These are phyloP conservation scores for Graphilbum ipis-grandicollis DNA, from an alignment of 2,329 filamentous ascomycete species.

Conservation along the genomic window DNA sequence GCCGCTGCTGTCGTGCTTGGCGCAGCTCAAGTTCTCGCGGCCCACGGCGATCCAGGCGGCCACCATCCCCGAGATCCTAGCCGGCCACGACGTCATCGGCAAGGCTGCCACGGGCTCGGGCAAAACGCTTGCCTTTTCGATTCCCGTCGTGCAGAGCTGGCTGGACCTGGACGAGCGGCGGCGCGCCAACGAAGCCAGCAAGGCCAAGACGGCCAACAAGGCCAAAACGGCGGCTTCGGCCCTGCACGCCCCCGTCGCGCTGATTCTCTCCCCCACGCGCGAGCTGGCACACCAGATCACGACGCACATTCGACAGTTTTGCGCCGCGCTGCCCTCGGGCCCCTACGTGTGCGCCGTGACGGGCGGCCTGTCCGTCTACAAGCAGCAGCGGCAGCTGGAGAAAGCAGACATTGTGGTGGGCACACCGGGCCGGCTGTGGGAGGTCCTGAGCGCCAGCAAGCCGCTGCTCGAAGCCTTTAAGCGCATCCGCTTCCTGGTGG, in stretches of 20 bases:
- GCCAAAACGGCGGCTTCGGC: background rate
- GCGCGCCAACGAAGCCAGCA: slow-evolving; percentile 19
- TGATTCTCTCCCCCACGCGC: slow-evolving; percentile 81
- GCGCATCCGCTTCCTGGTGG: slow-evolving; percentile 62
- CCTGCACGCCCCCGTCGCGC: slow-evolving; percentile 40
- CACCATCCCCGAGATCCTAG: slow-evolving; percentile 65
- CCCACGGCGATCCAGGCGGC: slow-evolving; percentile 70
- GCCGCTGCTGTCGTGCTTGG: slow-evolving; percentile 53
- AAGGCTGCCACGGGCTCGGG: slow-evolving; percentile 94
- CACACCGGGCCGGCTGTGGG: slow-evolving; percentile 87
- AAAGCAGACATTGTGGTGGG: slow-evolving; percentile 85
- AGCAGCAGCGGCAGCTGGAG: slow-evolving; percentile 72
- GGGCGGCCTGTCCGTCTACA: slow-evolving; percentile 82
- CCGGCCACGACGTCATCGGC: slow-evolving; percentile 80
- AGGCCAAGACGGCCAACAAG: slow-evolving; percentile 13
- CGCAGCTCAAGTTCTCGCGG: slow-evolving; percentile 60
- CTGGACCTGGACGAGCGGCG: slow-evolving; percentile 23
- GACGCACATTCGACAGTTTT: slow-evolving; percentile 64
- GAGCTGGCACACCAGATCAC: slow-evolving; percentile 87
- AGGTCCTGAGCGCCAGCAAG: slow-evolving; percentile 64
- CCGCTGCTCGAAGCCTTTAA: slow-evolving; percentile 55
- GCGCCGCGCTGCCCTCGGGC: slow-evolving; percentile 37
- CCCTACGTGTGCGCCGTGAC: slow-evolving; percentile 77
- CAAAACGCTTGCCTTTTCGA: slow-evolving; percentile 87
- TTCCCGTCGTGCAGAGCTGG: slow-evolving; percentile 80